phyloP scores from a whole-genome alignment of 2,329 filamentous ascomycete species.

The Didymella keratinophila region DNA sequence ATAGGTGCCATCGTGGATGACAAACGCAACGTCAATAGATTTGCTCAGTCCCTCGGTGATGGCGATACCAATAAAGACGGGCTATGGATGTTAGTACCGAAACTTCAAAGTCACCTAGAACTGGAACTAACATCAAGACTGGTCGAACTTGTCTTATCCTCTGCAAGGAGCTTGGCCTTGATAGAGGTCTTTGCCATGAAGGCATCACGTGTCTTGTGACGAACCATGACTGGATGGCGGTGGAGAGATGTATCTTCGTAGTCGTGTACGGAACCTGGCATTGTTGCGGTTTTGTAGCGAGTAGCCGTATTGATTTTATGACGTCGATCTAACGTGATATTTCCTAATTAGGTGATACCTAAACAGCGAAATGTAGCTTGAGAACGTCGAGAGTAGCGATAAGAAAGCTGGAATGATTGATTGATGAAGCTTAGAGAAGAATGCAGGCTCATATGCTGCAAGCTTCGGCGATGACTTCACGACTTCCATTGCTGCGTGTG shows the following conservation, averaged over 20 bases:
- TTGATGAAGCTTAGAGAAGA: background rate
- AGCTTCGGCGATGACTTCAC: background rate
- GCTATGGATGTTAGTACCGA: conserved; percentile 23
- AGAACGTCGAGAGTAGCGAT: background rate
- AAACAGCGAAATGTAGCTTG: background rate
- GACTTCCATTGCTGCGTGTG: conserved; percentile 2
- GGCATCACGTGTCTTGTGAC: conserved; percentile 34
- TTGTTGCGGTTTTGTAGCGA: conserved; percentile 4
- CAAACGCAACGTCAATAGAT: conserved; percentile 62
- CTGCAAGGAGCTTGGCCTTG: conserved; percentile 29
- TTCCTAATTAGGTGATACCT: conserved; percentile 1
- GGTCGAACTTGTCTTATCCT: conserved; percentile 23
- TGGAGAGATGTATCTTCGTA: background rate
- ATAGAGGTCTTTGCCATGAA: conserved; percentile 39
- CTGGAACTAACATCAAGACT: conserved; percentile 26
- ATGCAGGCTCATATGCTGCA: conserved; percentile 2
- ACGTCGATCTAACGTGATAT: conserved; percentile 21
- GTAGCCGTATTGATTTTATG: conserved; percentile 9
- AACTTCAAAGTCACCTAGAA: background rate
- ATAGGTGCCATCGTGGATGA: conserved; percentile 77
- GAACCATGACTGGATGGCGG: conserved; percentile 27
- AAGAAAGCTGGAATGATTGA: background rate
- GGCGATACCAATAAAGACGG: conserved; percentile 69
- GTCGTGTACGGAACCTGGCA: conserved; percentile 6
- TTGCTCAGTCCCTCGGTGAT: conserved; percentile 61